Percentiles rank a stretch among this genome's conserved stretches.
phyloP scores from a whole-genome alignment of 768 basidiomycete genomes.

The Serendipita vermifera region DNA sequence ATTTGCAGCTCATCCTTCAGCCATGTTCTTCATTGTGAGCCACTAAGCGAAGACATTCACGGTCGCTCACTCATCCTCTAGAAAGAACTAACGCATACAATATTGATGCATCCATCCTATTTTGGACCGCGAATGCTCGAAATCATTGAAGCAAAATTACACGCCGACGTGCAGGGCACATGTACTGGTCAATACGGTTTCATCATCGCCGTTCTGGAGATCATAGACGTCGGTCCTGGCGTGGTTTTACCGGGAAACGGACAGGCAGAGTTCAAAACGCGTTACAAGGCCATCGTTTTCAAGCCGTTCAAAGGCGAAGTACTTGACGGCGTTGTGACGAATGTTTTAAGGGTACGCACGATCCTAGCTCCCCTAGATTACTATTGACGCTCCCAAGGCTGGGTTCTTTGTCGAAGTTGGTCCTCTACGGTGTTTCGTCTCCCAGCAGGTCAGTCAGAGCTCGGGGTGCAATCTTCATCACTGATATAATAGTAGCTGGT shows the following conservation, averaged over 20 bases:
- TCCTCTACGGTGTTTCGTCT: constrained; percentile 87
- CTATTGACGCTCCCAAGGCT: constrained; percentile 47
- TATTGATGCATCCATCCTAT: constrained; percentile 93
- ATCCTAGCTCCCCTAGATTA: background rate
- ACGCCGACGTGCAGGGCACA: constrained; percentile 93
- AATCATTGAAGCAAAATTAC: constrained; percentile 84
- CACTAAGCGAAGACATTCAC: background rate
- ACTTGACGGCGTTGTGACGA: constrained; percentile 89
- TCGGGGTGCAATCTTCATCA: background rate
- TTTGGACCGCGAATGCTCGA: constrained; percentile 93
- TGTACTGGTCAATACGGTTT: constrained; percentile 93
- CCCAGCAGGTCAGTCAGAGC: constrained; percentile 61
- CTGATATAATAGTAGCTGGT: constrained; percentile 46
- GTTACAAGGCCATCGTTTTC: constrained; percentile 94
- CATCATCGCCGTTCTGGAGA: constrained; percentile 83
- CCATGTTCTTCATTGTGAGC: constrained; percentile 14
- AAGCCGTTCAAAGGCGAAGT: constrained; percentile 99
- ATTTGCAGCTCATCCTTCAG: background rate
- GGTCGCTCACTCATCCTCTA: constrained; percentile 24
- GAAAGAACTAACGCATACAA: constrained; percentile 97
- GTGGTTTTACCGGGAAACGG: constrained; percentile 85
- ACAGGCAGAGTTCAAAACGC: constrained; percentile 89
- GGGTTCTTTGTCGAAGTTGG: constrained; percentile 97
- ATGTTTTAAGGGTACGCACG: constrained; percentile 76
- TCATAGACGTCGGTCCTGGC: constrained; percentile 83